Evolutionary conservation across 306 rosid genomes (phyloP).

Genomic region (Leucaena leucocephala): DNA sequence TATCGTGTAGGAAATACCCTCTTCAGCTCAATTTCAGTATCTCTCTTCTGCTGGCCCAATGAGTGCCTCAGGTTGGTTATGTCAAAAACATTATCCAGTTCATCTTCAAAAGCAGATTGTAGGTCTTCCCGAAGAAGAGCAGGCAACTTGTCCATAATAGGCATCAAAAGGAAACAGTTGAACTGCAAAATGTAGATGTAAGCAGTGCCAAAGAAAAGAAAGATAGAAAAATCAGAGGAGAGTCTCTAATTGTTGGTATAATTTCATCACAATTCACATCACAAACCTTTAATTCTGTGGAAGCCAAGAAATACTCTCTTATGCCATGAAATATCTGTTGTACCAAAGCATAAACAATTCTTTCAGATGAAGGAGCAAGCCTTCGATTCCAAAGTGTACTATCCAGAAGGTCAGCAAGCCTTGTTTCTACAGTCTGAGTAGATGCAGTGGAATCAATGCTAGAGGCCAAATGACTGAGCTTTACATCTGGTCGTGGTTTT

Average conservation of each 20-base stretch:
- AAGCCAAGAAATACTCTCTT: conserved; percentile 90
- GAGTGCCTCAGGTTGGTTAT: conserved; percentile 76
- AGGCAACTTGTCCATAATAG: conserved; percentile 95
- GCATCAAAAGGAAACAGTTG: conserved; percentile 98
- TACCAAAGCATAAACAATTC: conserved; percentile 93
- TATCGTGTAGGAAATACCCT: conserved; percentile 59
- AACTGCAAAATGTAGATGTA: conserved; percentile 63
- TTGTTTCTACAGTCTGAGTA: conserved; percentile 76
- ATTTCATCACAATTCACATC: neutral
- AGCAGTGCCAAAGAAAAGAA: conserved; percentile 18
- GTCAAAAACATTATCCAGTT: conserved; percentile 80
- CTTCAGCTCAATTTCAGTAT: conserved; percentile 78
- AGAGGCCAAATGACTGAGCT: conserved; percentile 88
- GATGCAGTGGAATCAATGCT: conserved; percentile 69
- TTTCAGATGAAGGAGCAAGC: conserved; percentile 98
- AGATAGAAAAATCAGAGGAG: neutral
- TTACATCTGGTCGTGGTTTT: conserved; percentile 79
- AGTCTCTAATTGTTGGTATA: neutral
- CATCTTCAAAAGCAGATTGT: conserved; percentile 89
- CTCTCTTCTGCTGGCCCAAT: conserved; percentile 75
- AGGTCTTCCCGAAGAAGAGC: conserved; percentile 90
- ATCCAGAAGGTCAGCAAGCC: conserved; percentile 95
- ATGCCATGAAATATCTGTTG: conserved; percentile 98
- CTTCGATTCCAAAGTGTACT: conserved; percentile 97
- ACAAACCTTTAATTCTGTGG: conserved; percentile 93